These are phyloP conservation scores for Claviceps purpurea DNA, from an alignment of 2,329 filamentous ascomycete species.

Conservation along the genomic window DNA sequence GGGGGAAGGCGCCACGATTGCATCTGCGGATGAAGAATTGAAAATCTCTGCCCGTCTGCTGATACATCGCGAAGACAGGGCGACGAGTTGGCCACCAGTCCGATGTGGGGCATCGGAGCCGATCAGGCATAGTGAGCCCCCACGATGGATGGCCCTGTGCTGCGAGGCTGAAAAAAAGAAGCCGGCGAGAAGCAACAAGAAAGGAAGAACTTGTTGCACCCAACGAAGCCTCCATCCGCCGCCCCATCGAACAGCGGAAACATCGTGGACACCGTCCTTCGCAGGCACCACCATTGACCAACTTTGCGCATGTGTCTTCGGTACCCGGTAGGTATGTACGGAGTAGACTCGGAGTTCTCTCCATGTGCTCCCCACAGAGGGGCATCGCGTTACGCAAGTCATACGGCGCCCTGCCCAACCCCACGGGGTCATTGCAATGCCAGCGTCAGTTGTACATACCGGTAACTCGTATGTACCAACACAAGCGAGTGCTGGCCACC, in stretches of 20 bases:
- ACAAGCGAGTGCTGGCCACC: slow-evolving; percentile 10
- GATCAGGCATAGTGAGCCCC: slow-evolving; percentile 6
- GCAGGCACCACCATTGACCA: too few relatives aligned
- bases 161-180: slow-evolving; percentile 4
- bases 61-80: slow-evolving; percentile 7
- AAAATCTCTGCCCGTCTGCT: slow-evolving; percentile 12
- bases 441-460: too few relatives aligned
- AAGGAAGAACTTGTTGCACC: slow-evolving; percentile 13
- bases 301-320: too few relatives aligned
- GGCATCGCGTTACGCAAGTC: neutral
- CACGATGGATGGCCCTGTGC: slow-evolving; percentile 1
- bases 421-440: neutral
- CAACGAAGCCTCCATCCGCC: slow-evolving; percentile 11
- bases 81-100: slow-evolving; percentile 4
- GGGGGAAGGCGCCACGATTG: slow-evolving; percentile 1
- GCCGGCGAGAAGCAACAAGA: slow-evolving; percentile 6
- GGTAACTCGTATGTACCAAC: neutral
- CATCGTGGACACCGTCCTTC: slow-evolving; percentile 2
- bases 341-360: too few relatives aligned
- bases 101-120: slow-evolving; percentile 2
- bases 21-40: neutral
- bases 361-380: too few relatives aligned
- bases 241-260: slow-evolving; percentile 8
- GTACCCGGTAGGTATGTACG: too few relatives aligned
- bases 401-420: neutral